A percentile compares a stretch with the other conserved stretches of the same genome.
phyloP scores from a whole-genome alignment of 2,329 filamentous ascomycete genomes.

The Epichloe gansuensis region DNA sequence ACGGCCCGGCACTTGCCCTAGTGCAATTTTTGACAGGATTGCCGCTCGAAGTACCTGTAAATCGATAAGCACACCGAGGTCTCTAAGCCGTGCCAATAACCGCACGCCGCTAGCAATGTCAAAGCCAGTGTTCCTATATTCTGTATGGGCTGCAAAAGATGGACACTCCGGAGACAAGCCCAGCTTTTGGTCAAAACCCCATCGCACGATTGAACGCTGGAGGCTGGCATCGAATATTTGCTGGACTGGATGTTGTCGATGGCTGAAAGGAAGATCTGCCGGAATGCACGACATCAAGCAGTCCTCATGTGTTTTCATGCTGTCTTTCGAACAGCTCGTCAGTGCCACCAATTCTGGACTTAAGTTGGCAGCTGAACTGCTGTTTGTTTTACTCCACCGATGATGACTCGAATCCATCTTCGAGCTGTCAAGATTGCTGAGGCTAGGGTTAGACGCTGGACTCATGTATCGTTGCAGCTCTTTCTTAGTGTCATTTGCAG shows the following conservation, averaged over 20 bases:
- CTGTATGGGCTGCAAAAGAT: slow-evolving; percentile 7
- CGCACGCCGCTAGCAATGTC: slow-evolving; percentile 25
- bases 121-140: slow-evolving; percentile 12
- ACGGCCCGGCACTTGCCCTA: slow-evolving; percentile 17
- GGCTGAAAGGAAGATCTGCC: slow-evolving; percentile 27
- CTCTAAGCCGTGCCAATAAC: slow-evolving; percentile 21
- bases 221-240: slow-evolving; percentile 30
- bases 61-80: slow-evolving; percentile 24
- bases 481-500: neutral
- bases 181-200: slow-evolving; percentile 29
- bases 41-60: slow-evolving; percentile 17
- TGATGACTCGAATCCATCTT: neutral
- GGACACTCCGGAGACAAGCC: slow-evolving; percentile 10
- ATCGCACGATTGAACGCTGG: slow-evolving; percentile 29
- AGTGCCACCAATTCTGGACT: neutral
- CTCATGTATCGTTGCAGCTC: neutral
- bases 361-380: no score
- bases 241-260: slow-evolving; percentile 33
- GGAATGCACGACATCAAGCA: slow-evolving; percentile 15
- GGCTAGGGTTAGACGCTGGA: neutral
- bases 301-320: neutral
- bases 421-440: neutral
- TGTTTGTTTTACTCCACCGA: neutral
- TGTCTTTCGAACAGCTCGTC: neutral
- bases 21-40: slow-evolving; percentile 17